These are phyloP conservation scores for Vickermania ingenoplastis DNA, from an alignment of 208 protist genomes.

Conservation along the genomic window DNA sequence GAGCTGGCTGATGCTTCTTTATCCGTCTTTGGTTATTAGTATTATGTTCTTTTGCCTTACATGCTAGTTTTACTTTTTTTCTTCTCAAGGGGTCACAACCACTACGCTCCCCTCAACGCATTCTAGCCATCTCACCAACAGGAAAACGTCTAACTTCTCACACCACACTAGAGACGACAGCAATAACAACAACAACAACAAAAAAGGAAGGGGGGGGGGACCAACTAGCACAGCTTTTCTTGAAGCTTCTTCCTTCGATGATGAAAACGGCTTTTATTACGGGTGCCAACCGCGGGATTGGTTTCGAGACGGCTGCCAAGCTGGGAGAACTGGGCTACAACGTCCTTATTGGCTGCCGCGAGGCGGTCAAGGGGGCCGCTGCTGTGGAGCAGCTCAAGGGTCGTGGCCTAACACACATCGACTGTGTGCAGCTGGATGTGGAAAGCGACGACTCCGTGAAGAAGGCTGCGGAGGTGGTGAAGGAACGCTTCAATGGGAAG, in stretches of 20 bases:
- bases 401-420: slow-evolving; percentile 20
- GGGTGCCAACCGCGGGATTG: slow-evolving; percentile 79
- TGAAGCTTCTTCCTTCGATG: neutral
- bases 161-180: too few relatives aligned
- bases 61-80: too few relatives aligned
- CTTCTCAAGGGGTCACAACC: too few relatives aligned
- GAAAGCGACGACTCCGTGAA: slow-evolving; percentile 30
- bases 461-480: slow-evolving; percentile 30
- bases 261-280: slow-evolving; percentile 53
- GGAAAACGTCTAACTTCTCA: too few relatives aligned
- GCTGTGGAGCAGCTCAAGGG: slow-evolving; percentile 22
- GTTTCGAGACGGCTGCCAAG: slow-evolving; percentile 50
- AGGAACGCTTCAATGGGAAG: slow-evolving; percentile 16
- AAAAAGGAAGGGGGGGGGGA: too few relatives aligned
- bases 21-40: too few relatives aligned
- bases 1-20: too few relatives aligned
- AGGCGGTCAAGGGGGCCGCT: slow-evolving; percentile 19
- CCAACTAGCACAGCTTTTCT: too few relatives aligned
- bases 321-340: slow-evolving; percentile 38
- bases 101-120: too few relatives aligned
- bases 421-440: slow-evolving; percentile 39
- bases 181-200: too few relatives aligned
- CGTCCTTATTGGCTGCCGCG: slow-evolving; percentile 58
- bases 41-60: too few relatives aligned
- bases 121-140: too few relatives aligned